Percentiles rank a stretch among this genome's conserved stretches.
phyloP scores from a whole-genome alignment of 139 green algal genomes.

The Limnomonas spitsbergensis region DNA sequence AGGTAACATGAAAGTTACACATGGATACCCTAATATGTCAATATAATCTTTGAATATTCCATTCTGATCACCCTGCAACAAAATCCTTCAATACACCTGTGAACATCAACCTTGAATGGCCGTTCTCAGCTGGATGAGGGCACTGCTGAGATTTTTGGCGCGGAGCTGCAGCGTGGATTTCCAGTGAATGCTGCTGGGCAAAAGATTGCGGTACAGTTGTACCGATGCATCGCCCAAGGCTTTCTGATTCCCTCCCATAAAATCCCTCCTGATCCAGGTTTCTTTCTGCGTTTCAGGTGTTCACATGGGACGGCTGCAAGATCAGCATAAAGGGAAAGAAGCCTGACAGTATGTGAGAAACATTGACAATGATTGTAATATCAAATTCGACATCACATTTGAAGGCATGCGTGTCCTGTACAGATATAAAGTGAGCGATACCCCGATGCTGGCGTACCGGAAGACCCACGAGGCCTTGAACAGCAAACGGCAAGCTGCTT shows the following conservation, averaged over 20 bases:
- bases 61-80: too few species aligned
- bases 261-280: not conserved
- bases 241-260: not conserved
- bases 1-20: too few species aligned
- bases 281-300: slow-evolving; percentile 50
- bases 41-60: too few species aligned
- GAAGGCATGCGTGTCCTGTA: too few species aligned
- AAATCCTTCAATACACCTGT: too few species aligned
- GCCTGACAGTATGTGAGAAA: slow-evolving; percentile 57
- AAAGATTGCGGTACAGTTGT: slow-evolving; percentile 80
- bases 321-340: slow-evolving; percentile 50
- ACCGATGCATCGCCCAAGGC: too few species aligned
- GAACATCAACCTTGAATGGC: too few species aligned
- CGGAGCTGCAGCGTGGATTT: slow-evolving; percentile 64
- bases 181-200: slow-evolving; percentile 53
- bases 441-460: slow-evolving; percentile 78
- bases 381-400: too few species aligned
- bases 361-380: too few species aligned
- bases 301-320: slow-evolving; percentile 72
- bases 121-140: slow-evolving; percentile 66
- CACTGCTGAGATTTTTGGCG: slow-evolving; percentile 84
- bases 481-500: slow-evolving; percentile 42
- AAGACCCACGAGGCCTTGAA: slow-evolving; percentile 74
- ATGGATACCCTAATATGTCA: too few species aligned
- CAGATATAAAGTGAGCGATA: slow-evolving; percentile 81